Evolutionary conservation across 306 rosid species (phyloP).

Genomic region (Luffa aegyptiaca): DNA sequence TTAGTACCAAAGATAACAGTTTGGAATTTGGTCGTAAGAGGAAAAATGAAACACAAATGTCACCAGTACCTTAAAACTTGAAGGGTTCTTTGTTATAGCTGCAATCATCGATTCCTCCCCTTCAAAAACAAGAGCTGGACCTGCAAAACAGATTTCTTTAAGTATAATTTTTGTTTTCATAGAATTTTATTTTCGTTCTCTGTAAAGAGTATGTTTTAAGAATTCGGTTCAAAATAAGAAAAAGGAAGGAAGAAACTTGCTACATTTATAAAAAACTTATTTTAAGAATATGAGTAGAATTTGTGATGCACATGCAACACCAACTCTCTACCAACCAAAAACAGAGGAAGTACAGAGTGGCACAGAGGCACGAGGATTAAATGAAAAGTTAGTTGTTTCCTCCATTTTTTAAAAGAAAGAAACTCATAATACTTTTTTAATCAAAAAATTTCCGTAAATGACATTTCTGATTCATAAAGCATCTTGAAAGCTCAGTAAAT

Average conservation of each 20-base stretch:
- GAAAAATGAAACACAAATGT: not conserved
- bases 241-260: not conserved
- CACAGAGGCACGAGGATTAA: not conserved
- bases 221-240: not conserved
- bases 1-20: not conserved
- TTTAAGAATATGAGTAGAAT: not conserved
- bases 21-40: not conserved
- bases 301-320: not conserved
- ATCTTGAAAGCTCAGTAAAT: conserved; percentile 15
- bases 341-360: not conserved
- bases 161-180: no score
- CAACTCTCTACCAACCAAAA: not conserved
- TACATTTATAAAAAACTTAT: not conserved
- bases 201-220: not conserved
- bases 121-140: conserved; percentile 90
- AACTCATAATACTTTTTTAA: not conserved
- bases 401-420: not conserved
- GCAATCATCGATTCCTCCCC: conserved; percentile 95
- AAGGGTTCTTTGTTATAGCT: conserved; percentile 72
- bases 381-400: not conserved
- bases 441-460: conserved; percentile 13
- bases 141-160: conserved; percentile 28
- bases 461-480: not conserved
- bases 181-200: not conserved
- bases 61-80: conserved; percentile 61